Evolutionary conservation across 73 alveolate genomes (phyloP), one percentile per base, ranked within the genome.

Genomic region (Stentor roeselii): DNA sequence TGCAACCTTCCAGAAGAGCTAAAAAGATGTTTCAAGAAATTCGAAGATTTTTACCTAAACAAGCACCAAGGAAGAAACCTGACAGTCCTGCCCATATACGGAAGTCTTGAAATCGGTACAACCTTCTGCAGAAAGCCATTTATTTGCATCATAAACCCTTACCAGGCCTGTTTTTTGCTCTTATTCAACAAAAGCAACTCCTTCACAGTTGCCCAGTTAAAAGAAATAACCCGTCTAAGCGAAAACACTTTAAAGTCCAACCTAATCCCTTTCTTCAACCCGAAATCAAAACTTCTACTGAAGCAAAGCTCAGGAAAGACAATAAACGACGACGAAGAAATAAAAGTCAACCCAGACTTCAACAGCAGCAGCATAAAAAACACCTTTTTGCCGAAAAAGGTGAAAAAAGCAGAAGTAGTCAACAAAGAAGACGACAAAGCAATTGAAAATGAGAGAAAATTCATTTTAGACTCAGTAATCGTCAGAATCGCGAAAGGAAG

Each of bases 401-500:
- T 87, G 39, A 87, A 88, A 50, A 87, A 87, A 58, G 87, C 75
- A 31, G 84, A 86, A 60, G 50, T 84, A 11, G 83, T 14, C 59
- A 83, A 87, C 2, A 75, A 4, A 3, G 88, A 84, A 36, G 87
- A 59, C 15, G 94, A 88, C 32, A 80, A 78, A 39, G 96, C 88
- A n/a, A 60, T 91, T 27, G 84, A 75, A 35, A 74, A 27, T 30
- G 96, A 92, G 78, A 86, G 97, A 77, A 75, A 80, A 38, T 61
- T 59, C 59, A 88, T 92, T 42, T 37, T 92, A 40, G 95, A 92
- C 50, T 93, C 97, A 3, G 90, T 89, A 42, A 83, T 92, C 21
- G 97, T 92, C 21, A 82, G 97, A 75, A 89, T 92, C 77, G 86
- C 90, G 94, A 92, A 92, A 86, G 95, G 92, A n/a, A 82, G 95